Evolutionary conservation across 371 early-diverging fungal species (phyloP), one percentile per base, ranked within the genome.

Genomic region (Rhizopus stolonifer): DNA sequence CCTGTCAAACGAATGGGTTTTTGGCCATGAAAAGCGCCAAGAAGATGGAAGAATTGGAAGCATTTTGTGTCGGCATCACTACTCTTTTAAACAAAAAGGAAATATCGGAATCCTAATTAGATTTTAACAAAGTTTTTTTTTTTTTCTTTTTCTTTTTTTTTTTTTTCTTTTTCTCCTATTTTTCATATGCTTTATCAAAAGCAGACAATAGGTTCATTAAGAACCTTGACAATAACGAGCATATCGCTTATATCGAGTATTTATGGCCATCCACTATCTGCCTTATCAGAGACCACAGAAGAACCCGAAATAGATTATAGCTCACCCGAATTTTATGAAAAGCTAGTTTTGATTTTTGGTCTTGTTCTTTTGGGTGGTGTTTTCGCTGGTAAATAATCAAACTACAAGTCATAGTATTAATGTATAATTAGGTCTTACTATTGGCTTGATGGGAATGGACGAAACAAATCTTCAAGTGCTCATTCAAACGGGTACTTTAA

Each of bases 371-470:
- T 57, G 1, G 65, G 65, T 23, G 65, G 65, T 51, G 60, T 60
- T 10, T 65, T 65, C 53, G 65, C 65, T 23, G 65, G 65, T 60
- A 56, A 36, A 10, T 33, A 17, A 44, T 19, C 4, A 29, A 29
- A 29, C 4, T 7, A 34, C 4, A 34, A 34, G n/a, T 25, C 26
- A 19, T 1, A 0, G 19, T 49, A 9, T 19, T 45, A 24, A 5
- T 14, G 13, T 17, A 15, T 11, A 31, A 2, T 11, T 36, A 88
- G 90, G 93, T 22, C 69, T 93, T 19, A 93, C 94, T 1, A 84
- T 93, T 46, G 94, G 91, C 8, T 67, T 91, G 49, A 88, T 94
- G 90, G 89, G 89, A 19, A 65, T 88, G 58, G 88, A 85, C 33
- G 78, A 80, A 60, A 86, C 85, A 4, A 84, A 84, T 46, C 69